These are phyloP conservation scores for Penicillium samsonianum DNA, from an alignment of 495 filamentous ascomycete genomes.

Conservation along the genomic window DNA sequence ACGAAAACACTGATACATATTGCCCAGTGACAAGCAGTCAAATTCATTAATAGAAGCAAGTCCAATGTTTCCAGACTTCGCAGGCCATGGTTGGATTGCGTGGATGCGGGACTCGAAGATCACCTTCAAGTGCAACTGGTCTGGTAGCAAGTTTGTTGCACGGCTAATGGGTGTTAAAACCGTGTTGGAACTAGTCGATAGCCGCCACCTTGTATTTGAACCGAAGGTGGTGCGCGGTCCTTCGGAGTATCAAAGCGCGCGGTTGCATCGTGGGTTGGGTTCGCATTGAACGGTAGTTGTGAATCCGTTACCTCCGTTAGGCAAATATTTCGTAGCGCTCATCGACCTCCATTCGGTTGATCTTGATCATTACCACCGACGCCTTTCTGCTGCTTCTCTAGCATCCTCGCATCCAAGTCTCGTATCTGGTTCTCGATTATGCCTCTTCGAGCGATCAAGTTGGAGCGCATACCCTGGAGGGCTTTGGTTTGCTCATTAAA, in stretches of 20 bases:
- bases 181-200: neutral
- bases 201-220: neutral
- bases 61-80: neutral
- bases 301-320: neutral
- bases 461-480: slow-evolving; percentile 50
- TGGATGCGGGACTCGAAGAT: neutral
- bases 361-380: slow-evolving; percentile 24
- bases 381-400: slow-evolving; percentile 39
- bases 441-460: slow-evolving; percentile 50
- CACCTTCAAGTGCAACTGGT: neutral
- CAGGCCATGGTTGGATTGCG: neutral
- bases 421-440: slow-evolving; percentile 59
- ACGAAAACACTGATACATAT: neutral
- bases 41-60: neutral
- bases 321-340: neutral
- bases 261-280: neutral
- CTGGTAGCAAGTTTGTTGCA: neutral
- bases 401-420: slow-evolving; percentile 49
- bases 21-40: neutral
- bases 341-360: slow-evolving; percentile 22
- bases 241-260: neutral
- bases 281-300: neutral
- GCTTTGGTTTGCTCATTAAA: slow-evolving; percentile 55
- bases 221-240: neutral
- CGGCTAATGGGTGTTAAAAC: neutral